Evolutionary conservation across 805 yeast species (phyloP).

Genomic region (Metschnikowia kofuensis): DNA sequence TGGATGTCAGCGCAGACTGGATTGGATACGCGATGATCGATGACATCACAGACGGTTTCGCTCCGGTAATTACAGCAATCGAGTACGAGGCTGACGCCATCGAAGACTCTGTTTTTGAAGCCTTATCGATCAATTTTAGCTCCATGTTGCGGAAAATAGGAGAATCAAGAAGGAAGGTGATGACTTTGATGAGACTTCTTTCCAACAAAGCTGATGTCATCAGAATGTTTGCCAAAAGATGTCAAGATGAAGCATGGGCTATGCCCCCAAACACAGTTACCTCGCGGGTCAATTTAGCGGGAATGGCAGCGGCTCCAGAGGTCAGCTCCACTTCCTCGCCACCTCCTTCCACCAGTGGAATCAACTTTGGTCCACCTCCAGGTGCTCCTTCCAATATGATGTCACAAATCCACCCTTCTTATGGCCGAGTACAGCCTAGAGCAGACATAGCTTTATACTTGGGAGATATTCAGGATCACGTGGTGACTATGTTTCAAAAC

Average conservation of each 20-base stretch:
- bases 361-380: constrained; percentile 35
- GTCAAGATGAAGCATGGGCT: constrained; percentile 63
- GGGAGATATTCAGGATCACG: constrained; percentile 97
- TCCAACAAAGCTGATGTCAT: constrained; percentile 96
- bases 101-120: constrained; percentile 81
- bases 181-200: constrained; percentile 85
- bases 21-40: constrained; percentile 77
- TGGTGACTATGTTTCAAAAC: constrained; percentile 92
- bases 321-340: not conserved
- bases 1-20: constrained; percentile 79
- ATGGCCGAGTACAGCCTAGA: constrained; percentile 55
- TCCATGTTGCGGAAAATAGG: constrained; percentile 81
- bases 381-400: constrained; percentile 28
- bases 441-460: constrained; percentile 88
- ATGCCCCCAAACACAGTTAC: constrained; percentile 13
- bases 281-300: constrained; percentile 19
- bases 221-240: constrained; percentile 92
- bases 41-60: constrained; percentile 83
- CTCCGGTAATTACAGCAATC: constrained; percentile 72
- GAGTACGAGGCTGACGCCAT: constrained; percentile 82
- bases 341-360: constrained; percentile 24
- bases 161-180: constrained; percentile 83
- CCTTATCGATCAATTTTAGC: constrained; percentile 71
- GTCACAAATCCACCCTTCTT: constrained; percentile 20
- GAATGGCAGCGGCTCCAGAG: constrained; percentile 5